Percentiles rank a stretch among this genome's conserved stretches.
Conservation (phyloP, 495 filamentous ascomycete species). For the Tuber magnatum region DNA sequence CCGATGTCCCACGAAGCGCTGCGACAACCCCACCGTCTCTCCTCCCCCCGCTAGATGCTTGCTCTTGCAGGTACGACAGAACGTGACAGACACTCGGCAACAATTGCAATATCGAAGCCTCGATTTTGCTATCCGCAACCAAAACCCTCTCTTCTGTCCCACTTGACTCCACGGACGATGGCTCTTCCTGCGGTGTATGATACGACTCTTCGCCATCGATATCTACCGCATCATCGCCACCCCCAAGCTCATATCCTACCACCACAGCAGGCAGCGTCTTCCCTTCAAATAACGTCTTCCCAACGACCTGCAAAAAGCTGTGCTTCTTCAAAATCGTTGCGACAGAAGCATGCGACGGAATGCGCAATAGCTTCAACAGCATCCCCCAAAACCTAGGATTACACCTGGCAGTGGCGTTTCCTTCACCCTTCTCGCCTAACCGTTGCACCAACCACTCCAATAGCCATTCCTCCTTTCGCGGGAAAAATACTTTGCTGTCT, state of each 20-base stretch:
- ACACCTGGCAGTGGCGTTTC: conserved; percentile 18
- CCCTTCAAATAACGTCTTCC: conserved; percentile 22
- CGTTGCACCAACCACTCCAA: conserved; percentile 38
- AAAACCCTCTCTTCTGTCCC: not conserved
- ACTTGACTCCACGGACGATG: not conserved
- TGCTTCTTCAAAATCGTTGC: conserved; percentile 32
- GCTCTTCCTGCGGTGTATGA: not conserved
- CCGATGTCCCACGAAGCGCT: conserved; percentile 24
- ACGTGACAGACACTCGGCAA: conserved; percentile 6
- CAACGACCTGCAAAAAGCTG: conserved; percentile 31
- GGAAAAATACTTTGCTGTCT: conserved; percentile 24
- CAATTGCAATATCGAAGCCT: not conserved
- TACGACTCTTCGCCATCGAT: not conserved
- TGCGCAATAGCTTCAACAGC: conserved; percentile 23
- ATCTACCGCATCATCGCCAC: not conserved
- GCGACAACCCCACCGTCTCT: conserved; percentile 17
- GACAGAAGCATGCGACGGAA: conserved; percentile 6
- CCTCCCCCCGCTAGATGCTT: not conserved
- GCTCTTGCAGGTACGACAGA: conserved; percentile 21
- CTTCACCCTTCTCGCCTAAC: conserved; percentile 28
- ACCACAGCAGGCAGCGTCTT: not conserved
- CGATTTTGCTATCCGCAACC: not conserved
- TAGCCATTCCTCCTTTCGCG: conserved; percentile 37
- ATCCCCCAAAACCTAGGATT: conserved; percentile 29
- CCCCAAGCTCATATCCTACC: not conserved